Percentiles rank a stretch among this genome's conserved stretches.
phyloP scores from a whole-genome alignment of 1,284 basidiomycete species.

The Inonotus obliquus region DNA sequence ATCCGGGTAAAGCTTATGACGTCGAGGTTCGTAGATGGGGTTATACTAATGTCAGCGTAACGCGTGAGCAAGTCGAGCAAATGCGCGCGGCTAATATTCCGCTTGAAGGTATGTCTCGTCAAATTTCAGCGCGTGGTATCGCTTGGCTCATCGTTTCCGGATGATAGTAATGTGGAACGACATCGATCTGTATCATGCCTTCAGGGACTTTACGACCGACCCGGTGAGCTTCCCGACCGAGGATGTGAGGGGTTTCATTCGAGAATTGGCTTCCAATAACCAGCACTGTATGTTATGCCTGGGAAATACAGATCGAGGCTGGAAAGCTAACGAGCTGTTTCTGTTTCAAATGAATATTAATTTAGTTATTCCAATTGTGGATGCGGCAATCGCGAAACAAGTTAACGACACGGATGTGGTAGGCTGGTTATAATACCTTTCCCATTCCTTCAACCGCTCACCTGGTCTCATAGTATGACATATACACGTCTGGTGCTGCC shows the following conservation, averaged over 20 bases:
- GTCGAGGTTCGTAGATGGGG: slow-evolving; percentile 42
- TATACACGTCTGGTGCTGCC: slow-evolving; percentile 39
- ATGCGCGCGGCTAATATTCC: slow-evolving; percentile 65
- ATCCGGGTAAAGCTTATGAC: neutral
- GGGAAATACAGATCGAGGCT: slow-evolving; percentile 47
- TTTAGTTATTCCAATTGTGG: slow-evolving; percentile 45
- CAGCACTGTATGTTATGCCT: neutral
- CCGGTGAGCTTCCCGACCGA: slow-evolving; percentile 57
- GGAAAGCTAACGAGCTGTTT: slow-evolving; percentile 62
- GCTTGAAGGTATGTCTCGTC: slow-evolving; percentile 37
- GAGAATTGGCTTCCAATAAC: neutral
- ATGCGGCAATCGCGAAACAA: slow-evolving; percentile 32
- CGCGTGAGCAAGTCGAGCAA: slow-evolving; percentile 44
- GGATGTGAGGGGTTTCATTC: slow-evolving; percentile 58
- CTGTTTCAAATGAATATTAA: too few species aligned
- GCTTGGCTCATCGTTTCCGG: slow-evolving; percentile 8
- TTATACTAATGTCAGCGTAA: slow-evolving; percentile 44
- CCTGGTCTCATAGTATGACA: slow-evolving; percentile 36
- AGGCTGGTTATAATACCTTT: slow-evolving; percentile 21
- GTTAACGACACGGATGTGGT: slow-evolving; percentile 40
- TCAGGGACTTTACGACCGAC: slow-evolving; percentile 66
- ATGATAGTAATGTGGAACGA: slow-evolving; percentile 59
- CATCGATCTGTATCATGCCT: slow-evolving; percentile 66
- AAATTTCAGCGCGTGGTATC: neutral
- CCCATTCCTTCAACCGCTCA: neutral